Evolutionary conservation across 2,329 filamentous ascomycete species (phyloP), one percentile per base, ranked within the genome.

Genomic region (Cladosporium sp.): DNA sequence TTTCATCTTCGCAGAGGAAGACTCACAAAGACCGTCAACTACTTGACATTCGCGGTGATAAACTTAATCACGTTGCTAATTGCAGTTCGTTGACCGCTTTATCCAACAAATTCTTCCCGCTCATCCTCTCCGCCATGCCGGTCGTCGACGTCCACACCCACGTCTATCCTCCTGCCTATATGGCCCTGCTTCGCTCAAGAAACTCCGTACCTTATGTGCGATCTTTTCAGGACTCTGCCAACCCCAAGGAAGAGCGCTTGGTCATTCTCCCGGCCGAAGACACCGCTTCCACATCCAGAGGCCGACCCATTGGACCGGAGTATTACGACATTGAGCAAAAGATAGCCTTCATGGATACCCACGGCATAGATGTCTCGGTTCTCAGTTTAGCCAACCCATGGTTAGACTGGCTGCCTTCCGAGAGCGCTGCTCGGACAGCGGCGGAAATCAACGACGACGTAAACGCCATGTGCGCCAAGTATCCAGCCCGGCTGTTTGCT

Each of bases 361-460:
- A 96, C 70, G 73, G 73, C 47, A 95, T 96, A 65, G 79, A 86
- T 67, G 82, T 85, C 56, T 93, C 87, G 1, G 86, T 95, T 43
- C 82, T 96, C 55, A 93, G 88, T 0, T 81, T 95, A 18, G 91
- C 91, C 12, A 96, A 96, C 63, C 91, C 91, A 0, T 96, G 91
- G 91, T 78, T 96, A 2, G 91, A 96, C 69, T 96, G 95, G 64
- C 70, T 95, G 0, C 68, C 74, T 0, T 65, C 80, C 0, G 66
- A 72, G 3, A 79, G 84, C 56, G 86, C 87, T 0, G 79, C 78
- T 1, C 65, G 69, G 25, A 82, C 84, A 42, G 88, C 88, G 1
- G 63, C 71, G 47, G 74, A 74, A 1, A 84, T 95, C 66, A 96
- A 95, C 67, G 74, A 84, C 57, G 88, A 92, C 57, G 84, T 95